Percentiles rank a stretch among this genome's conserved stretches.
phyloP scores from a whole-genome alignment of 345 rosid species.

The Rhodamnia rubescens region DNA sequence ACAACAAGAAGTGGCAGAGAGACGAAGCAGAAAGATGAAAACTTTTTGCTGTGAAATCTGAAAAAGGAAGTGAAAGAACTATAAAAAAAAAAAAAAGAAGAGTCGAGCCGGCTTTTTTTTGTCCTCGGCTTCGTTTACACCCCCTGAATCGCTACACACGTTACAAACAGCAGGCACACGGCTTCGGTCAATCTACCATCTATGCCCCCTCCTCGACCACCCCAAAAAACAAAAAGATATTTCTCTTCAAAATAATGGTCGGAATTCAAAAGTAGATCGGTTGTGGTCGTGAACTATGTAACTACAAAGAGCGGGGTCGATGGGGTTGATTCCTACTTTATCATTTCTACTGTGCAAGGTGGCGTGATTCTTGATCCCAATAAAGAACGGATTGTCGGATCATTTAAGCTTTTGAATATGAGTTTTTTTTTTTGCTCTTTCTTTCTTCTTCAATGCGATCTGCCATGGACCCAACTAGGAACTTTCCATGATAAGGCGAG shows the following conservation, averaged over 20 bases:
- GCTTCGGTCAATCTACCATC: not conserved
- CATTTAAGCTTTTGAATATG: not conserved
- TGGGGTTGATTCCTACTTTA: not conserved
- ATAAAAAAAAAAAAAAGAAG: not conserved
- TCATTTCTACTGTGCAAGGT: not conserved
- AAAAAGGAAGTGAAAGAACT: not conserved
- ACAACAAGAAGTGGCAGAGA: not conserved
- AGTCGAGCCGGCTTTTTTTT: constrained; percentile 10
- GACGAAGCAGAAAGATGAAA: not conserved
- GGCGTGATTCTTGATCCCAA: not conserved
- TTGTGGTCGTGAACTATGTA: not conserved
- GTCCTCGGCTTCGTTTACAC: constrained; percentile 16
- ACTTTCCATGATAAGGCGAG: not conserved
- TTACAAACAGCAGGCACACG: not conserved
- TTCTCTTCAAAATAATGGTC: not conserved
- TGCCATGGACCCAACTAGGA: not conserved
- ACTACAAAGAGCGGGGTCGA: not conserved
- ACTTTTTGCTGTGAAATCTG: not conserved
- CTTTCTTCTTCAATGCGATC: not conserved
- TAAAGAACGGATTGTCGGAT: not conserved
- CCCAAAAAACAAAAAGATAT: not conserved
- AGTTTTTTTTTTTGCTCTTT: not conserved
- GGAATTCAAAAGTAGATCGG: not conserved
- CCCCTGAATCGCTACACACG: not conserved
- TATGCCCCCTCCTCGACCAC: not conserved